phyloP scores from a whole-genome alignment of 805 yeast species.

The Lipomyces yamadae region DNA sequence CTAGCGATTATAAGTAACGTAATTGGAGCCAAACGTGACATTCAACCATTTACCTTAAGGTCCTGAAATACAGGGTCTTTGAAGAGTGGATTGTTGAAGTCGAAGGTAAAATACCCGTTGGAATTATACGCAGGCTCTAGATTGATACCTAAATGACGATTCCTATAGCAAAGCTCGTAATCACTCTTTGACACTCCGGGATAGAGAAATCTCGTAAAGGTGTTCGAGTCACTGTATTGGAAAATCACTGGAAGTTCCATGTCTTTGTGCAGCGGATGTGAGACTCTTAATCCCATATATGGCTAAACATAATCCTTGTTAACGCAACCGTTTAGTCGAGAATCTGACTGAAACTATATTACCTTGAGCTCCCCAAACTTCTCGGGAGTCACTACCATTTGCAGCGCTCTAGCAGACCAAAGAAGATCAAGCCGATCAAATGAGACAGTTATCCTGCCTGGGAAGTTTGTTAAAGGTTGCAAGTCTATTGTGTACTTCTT shows the following conservation, averaged over 20 bases:
- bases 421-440: constrained; percentile 13
- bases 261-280: not conserved
- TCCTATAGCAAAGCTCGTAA: not conserved
- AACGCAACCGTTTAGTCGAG: not conserved
- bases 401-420: constrained; percentile 14
- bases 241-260: constrained; percentile 10
- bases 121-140: constrained; percentile 8
- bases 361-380: not conserved
- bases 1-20: not conserved
- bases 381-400: not conserved
- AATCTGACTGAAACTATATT: not conserved
- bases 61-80: not conserved
- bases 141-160: constrained; percentile 1
- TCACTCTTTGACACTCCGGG: constrained; percentile 12
- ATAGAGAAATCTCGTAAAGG: not conserved
- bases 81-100: not conserved
- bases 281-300: not conserved
- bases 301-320: not conserved
- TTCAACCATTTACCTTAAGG: not conserved
- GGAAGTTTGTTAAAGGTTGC: not conserved
- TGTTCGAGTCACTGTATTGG: not conserved
- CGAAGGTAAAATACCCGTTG: constrained; percentile 1
- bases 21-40: not conserved
- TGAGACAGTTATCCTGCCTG: not conserved
- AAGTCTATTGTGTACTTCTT: not conserved